Percentiles rank a stretch among this genome's conserved stretches.
phyloP scores from a whole-genome alignment of 176 grass and related monocot genomes.

The Phoenix roebelenii region DNA sequence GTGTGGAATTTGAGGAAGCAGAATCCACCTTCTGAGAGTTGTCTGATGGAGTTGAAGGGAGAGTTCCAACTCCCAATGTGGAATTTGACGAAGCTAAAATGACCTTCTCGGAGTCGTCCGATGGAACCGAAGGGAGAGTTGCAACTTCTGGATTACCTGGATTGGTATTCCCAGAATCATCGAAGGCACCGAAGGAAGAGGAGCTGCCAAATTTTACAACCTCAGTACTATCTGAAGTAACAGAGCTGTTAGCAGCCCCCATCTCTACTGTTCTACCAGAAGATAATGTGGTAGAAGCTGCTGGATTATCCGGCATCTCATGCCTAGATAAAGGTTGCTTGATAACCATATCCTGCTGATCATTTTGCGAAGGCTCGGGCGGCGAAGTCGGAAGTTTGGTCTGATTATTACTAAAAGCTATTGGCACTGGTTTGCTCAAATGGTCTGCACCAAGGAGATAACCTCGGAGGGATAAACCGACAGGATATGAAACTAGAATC shows the following conservation, averaged over 20 bases:
- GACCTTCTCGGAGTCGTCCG: no score
- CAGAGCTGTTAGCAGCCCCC: not conserved
- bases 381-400: conserved; percentile 1
- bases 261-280: not conserved
- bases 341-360: conserved; percentile 5
- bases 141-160: not conserved
- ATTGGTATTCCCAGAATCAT: not conserved
- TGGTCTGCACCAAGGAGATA: conserved; percentile 25
- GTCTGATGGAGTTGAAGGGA: no score
- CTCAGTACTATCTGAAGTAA: not conserved
- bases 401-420: conserved; percentile 7
- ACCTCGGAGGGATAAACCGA: conserved; percentile 27
- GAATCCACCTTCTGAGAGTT: no score
- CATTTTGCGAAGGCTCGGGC: conserved; percentile 3
- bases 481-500: conserved; percentile 31
- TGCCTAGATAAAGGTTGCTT: conserved; percentile 1
- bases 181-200: not conserved
- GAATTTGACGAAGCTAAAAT: no score
- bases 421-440: conserved; percentile 4
- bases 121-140: no score
- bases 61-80: no score
- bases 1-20: no score
- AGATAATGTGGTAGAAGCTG: not conserved
- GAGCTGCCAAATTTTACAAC: not conserved
- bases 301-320: not conserved